Percentiles rank a stretch among this genome's conserved stretches.
Conservation (phyloP, 169 alveolate species). For the Neospora caninum region DNA sequence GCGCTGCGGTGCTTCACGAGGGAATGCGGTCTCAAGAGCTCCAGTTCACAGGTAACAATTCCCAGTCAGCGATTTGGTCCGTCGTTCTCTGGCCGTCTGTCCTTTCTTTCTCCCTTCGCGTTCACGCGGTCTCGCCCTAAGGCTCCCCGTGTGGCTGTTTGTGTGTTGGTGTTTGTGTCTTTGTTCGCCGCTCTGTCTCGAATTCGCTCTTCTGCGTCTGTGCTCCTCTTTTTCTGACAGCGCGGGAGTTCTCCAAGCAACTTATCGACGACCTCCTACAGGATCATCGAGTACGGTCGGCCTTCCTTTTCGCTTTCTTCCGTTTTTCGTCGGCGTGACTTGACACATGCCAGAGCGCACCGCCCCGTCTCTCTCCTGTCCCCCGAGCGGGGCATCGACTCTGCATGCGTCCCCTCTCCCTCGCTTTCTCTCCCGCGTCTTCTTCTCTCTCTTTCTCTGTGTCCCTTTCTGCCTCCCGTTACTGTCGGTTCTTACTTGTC, state of each 20-base stretch:
- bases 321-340: not conserved
- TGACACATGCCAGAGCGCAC: too few relatives aligned
- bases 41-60: constrained; percentile 55
- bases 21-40: constrained; percentile 59
- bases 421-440: not conserved
- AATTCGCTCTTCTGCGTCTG: not conserved
- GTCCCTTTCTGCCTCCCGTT: not conserved
- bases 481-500: not conserved
- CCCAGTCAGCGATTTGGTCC: not conserved
- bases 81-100: not conserved
- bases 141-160: too few relatives aligned
- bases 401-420: not conserved
- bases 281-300: not conserved
- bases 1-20: constrained; percentile 52
- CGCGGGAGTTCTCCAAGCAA: constrained; percentile 52
- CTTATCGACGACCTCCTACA: constrained; percentile 40
- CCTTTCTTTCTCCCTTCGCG: not conserved
- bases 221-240: not conserved
- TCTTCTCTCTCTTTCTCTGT: not conserved
- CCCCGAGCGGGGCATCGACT: too few relatives aligned
- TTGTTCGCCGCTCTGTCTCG: not conserved
- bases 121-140: not conserved
- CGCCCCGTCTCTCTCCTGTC: too few relatives aligned
- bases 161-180: too few relatives aligned
- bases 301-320: not conserved